Evolutionary conservation across 1,139 yeast species (phyloP).

Genomic region (Entelexis paramagnoliae): DNA sequence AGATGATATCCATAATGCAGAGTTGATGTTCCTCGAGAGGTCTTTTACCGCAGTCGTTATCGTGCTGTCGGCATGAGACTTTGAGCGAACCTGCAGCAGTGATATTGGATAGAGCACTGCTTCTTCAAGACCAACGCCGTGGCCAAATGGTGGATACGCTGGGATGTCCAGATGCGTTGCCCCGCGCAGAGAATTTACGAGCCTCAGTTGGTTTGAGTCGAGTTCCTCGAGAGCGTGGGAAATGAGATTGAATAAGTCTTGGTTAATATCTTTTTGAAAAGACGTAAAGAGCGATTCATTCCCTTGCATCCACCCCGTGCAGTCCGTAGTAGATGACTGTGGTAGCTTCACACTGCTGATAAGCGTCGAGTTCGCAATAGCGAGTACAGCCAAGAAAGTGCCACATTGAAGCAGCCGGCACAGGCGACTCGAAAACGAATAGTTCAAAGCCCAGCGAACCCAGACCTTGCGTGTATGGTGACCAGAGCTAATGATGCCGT

Average conservation of each 20-base stretch:
- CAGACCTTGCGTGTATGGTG: background rate
- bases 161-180: background rate
- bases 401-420: background rate
- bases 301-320: background rate
- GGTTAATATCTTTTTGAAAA: background rate
- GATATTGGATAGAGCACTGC: background rate
- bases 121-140: background rate
- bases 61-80: no score
- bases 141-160: background rate
- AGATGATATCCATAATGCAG: background rate
- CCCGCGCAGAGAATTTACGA: background rate
- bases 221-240: background rate
- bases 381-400: background rate
- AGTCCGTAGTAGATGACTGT: background rate
- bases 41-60: background rate
- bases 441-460: background rate
- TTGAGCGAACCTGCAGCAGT: no score
- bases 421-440: background rate
- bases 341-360: background rate
- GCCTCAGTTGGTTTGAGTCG: background rate
- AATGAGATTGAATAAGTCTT: background rate
- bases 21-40: background rate
- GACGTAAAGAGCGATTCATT: background rate
- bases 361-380: constrained; percentile 1
- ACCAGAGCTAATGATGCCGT: background rate